A percentile compares a stretch with the other conserved stretches of the same genome.
These are phyloP conservation scores for Malassezia furfur DNA, from an alignment of 1,284 basidiomycete species.

Conservation along the genomic window DNA sequence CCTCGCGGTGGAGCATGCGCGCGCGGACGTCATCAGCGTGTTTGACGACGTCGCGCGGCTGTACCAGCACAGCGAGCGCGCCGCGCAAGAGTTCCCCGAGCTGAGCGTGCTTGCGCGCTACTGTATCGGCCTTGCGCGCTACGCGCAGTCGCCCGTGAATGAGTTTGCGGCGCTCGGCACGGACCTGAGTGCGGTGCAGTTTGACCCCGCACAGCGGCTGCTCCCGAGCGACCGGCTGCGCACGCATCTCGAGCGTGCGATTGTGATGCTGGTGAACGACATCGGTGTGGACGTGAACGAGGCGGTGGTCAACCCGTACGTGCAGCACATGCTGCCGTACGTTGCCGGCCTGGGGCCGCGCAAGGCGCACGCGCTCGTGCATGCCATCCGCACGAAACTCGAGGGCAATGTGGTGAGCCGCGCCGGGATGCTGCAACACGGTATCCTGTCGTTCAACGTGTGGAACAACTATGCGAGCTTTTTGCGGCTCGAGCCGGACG, in stretches of 20 bases:
- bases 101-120: slow-evolving; percentile 77
- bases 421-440: slow-evolving; percentile 27
- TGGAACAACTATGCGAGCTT: slow-evolving; percentile 60
- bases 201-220: slow-evolving; percentile 67
- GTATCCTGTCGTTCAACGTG: slow-evolving; percentile 31
- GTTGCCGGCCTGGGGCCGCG: slow-evolving; percentile 89
- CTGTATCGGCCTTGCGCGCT: slow-evolving; percentile 86
- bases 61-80: slow-evolving; percentile 82
- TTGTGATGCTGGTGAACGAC: slow-evolving; percentile 81
- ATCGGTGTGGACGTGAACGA: slow-evolving; percentile 94
- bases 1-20: slow-evolving; percentile 21
- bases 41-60: slow-evolving; percentile 86
- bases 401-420: slow-evolving; percentile 42
- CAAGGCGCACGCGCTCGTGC: slow-evolving; percentile 77
- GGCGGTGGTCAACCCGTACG: slow-evolving; percentile 74
- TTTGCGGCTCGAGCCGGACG: slow-evolving; percentile 57
- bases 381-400: slow-evolving; percentile 33
- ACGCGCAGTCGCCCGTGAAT: slow-evolving; percentile 75
- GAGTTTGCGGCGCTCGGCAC: slow-evolving; percentile 42
- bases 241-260: slow-evolving; percentile 68
- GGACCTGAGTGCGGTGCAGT: slow-evolving; percentile 39
- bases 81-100: slow-evolving; percentile 72
- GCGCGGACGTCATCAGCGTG: slow-evolving; percentile 61
- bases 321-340: slow-evolving; percentile 75
- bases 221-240: slow-evolving; percentile 74